Evolutionary conservation across 208 protist genomes (phyloP), one percentile per base, ranked within the genome.

Genomic region (Tetramitus jugosus): DNA sequence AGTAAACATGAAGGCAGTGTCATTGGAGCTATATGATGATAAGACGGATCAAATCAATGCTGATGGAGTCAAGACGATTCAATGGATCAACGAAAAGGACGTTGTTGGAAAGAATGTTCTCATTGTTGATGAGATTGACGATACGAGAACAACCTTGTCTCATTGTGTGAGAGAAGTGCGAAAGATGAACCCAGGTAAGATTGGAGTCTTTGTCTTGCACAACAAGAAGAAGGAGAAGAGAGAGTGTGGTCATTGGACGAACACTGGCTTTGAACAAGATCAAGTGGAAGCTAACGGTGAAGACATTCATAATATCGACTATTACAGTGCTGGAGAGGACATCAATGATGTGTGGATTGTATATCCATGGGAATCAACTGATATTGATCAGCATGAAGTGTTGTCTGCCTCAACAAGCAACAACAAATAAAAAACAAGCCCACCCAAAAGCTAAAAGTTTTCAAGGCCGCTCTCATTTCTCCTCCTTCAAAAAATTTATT

Each of bases 51-150:
- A 62, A 62, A n/a, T 62, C 17, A 49, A 49, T 14, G 3, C 26
- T 7, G 56, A 62, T 20, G 20, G 49, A 23, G 17, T 62, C 14
- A 33, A 33, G 17, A 74, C 4, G 4, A n/a, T 6, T 23, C 46
- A 74, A 39, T 60, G 46, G 46, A 31, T 23, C 17, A 6, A 23
- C n/a, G 31, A 74, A 33, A 31, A 74, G 8, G 17, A 49, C 42
- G 4, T 60, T 3, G 42, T 17, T 17, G 80, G 80, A 35, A 80
- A 76, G 23, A 62, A 65, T 23, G 74, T 82, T 13, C 39, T 82
- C 6, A 39, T 82, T 31, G 75, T 82, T 42, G 80, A 82, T 77
- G 80, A 82, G 52, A 68, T 82, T 20, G 80, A 82, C 35, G 80
- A 82, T 52, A 82, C 76, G 37, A 76, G 80, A 26, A 71, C 74